phyloP scores from a whole-genome alignment of 2,329 filamentous ascomycete genomes.

The Colletotrichum sp. region DNA sequence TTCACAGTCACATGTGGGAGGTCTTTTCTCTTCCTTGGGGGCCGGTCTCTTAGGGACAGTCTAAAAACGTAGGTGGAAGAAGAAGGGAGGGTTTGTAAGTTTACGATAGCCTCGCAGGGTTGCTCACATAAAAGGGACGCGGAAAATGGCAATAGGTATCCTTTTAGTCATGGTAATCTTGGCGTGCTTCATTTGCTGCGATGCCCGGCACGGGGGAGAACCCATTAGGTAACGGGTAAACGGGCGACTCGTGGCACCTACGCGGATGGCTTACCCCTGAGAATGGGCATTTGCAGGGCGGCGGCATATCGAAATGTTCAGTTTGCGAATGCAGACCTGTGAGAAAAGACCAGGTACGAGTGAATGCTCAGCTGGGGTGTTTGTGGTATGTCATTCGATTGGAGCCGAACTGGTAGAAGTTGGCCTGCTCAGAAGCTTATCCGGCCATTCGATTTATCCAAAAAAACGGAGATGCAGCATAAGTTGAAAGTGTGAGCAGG shows the following conservation, averaged over 20 bases:
- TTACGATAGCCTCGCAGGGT: neutral
- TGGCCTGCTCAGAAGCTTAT: neutral
- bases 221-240: conserved; percentile 10
- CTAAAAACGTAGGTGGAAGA: neutral
- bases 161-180: conserved; percentile 19
- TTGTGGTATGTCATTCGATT: neutral
- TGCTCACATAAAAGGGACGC: neutral
- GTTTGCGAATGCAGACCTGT: neutral
- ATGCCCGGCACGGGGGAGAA: conserved; percentile 8
- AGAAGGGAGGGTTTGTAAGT: neutral
- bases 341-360: neutral
- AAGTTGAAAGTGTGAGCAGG: neutral
- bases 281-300: neutral
- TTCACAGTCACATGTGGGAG: neutral
- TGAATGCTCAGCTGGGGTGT: accelerated
- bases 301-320: neutral
- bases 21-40: neutral
- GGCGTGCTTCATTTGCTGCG: conserved; percentile 9
- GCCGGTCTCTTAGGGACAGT: neutral
- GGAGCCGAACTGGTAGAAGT: too few relatives aligned
- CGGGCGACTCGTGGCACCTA: neutral
- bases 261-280: conserved; percentile 11
- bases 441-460: neutral
- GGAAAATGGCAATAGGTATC: neutral
- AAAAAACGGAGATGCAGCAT: accelerated